These are phyloP conservation scores for Cladosporium velox DNA, from an alignment of 2,329 filamentous ascomycete species.

Conservation along the genomic window DNA sequence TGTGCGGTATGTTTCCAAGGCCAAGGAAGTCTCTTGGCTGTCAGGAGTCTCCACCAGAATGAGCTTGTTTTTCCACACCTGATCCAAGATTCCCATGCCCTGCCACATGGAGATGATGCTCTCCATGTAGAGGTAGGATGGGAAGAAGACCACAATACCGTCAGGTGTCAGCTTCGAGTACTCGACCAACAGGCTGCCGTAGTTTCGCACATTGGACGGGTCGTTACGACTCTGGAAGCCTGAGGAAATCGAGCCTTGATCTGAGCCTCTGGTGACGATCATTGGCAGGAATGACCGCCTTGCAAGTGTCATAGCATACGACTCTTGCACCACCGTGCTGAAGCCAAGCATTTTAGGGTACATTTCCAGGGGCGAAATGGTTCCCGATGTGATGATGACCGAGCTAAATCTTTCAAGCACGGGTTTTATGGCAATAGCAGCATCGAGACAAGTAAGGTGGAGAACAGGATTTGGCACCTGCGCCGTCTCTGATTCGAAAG, in stretches of 20 bases:
- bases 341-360: slow-evolving; percentile 99
- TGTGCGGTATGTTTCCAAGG: slow-evolving; percentile 93
- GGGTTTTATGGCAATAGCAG: slow-evolving; percentile 95
- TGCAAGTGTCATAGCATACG: slow-evolving; percentile 94
- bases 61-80: slow-evolving; percentile 98
- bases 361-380: slow-evolving; percentile 95
- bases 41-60: slow-evolving; percentile 98
- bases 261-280: slow-evolving; percentile 93
- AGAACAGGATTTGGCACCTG: slow-evolving; percentile 96
- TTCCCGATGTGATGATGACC: slow-evolving; percentile 97
- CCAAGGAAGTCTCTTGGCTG: slow-evolving; percentile 92
- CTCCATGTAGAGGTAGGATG: slow-evolving; percentile 98
- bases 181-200: slow-evolving; percentile 88
- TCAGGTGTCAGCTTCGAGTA: slow-evolving; percentile 96
- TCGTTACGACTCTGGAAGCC: slow-evolving; percentile 96
- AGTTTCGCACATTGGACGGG: slow-evolving; percentile 94
- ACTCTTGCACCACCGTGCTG: slow-evolving; percentile 88
- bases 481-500: slow-evolving; percentile 91
- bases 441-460: slow-evolving; percentile 94
- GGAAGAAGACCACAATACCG: slow-evolving; percentile 98
- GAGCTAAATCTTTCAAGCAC: slow-evolving; percentile 97
- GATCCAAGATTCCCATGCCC: slow-evolving; percentile 94
- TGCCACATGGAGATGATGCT: slow-evolving; percentile 99
- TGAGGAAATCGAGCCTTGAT: slow-evolving; percentile 90
- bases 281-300: slow-evolving; percentile 94